phyloP scores from a whole-genome alignment of 805 yeast species.

The Kuraishia molischiana region DNA sequence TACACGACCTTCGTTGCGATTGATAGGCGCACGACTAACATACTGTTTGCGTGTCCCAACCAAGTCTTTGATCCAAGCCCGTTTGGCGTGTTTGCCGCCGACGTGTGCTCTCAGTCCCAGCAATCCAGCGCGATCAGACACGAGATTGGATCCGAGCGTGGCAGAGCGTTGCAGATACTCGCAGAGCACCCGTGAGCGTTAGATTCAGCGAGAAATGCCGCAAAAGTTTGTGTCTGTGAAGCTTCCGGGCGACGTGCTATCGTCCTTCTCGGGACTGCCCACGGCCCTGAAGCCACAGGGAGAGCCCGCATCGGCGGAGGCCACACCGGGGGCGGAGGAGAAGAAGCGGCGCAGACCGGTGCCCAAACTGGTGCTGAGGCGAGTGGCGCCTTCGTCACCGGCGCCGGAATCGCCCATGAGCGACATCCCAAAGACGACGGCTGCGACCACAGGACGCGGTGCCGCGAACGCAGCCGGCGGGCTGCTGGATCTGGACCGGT shows the following conservation, averaged over 20 bases:
- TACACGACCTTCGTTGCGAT: too few species aligned
- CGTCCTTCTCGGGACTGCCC: background rate
- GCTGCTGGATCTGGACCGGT: constrained; percentile 3
- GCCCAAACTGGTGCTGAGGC: background rate
- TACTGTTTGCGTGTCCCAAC: too few species aligned
- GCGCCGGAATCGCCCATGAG: constrained; percentile 2
- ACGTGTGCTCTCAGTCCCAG: too few species aligned
- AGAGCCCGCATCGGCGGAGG: background rate
- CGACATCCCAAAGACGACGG: background rate
- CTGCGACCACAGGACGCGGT: background rate
- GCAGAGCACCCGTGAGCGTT: too few species aligned
- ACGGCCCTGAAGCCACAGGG: background rate
- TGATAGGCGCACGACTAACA: too few species aligned
- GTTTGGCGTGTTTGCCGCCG: too few species aligned
- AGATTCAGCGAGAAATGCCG: too few species aligned
- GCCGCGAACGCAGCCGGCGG: constrained; percentile 4
- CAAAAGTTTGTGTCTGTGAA: background rate
- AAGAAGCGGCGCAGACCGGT: background rate
- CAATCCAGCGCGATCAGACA: background rate
- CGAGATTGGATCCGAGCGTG: background rate
- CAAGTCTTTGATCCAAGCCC: too few species aligned
- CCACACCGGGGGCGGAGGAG: background rate
- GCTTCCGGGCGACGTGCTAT: background rate
- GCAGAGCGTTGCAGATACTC: background rate
- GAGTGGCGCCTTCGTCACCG: constrained; percentile 1